phyloP scores from a whole-genome alignment of 441 rosid genomes.

The Erodium chrysanthum region DNA sequence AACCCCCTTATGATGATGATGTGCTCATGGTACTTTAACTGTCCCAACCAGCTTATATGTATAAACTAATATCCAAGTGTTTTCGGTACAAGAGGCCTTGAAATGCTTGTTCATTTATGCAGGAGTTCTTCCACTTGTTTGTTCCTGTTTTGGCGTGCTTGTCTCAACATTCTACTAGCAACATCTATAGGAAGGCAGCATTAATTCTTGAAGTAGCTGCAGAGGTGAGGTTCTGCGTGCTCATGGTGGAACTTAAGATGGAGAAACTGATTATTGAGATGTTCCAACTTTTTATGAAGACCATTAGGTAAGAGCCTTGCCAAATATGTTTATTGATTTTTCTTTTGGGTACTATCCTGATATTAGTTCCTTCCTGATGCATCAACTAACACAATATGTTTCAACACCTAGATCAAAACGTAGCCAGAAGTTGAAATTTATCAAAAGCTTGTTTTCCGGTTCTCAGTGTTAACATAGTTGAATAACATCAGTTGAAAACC shows the following conservation, averaged over 20 bases:
- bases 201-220: conserved; percentile 24
- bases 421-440: too few relatives aligned
- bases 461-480: too few relatives aligned
- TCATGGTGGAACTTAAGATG: conserved; percentile 64
- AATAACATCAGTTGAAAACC: too few relatives aligned
- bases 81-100: background rate
- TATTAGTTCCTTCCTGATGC: background rate
- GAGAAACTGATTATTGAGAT: conserved; percentile 42
- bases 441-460: too few relatives aligned
- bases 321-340: background rate
- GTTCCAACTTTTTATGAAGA: conserved; percentile 38
- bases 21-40: background rate
- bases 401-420: background rate
- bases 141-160: background rate
- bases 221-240: conserved; percentile 38
- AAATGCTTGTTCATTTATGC: background rate
- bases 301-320: conserved; percentile 35
- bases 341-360: background rate
- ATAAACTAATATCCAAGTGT: background rate
- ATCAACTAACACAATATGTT: background rate
- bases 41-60: background rate
- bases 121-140: background rate
- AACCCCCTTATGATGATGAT: background rate
- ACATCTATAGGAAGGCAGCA: background rate
- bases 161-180: background rate